These are phyloP conservation scores for Diaporthe velutina DNA, from an alignment of 2,329 filamentous ascomycete species.

Conservation along the genomic window DNA sequence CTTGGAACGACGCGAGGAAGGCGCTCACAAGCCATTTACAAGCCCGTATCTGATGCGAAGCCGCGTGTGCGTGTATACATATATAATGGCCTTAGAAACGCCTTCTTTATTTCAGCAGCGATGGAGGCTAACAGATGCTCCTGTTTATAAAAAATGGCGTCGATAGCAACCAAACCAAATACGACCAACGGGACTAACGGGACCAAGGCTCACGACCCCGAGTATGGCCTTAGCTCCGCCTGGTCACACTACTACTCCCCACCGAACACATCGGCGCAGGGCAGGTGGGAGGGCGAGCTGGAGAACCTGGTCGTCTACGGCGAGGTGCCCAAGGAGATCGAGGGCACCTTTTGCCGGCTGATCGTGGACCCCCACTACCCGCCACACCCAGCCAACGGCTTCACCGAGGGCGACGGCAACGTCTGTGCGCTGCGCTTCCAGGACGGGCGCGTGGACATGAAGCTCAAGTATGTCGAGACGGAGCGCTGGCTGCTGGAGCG, in stretches of 20 bases:
- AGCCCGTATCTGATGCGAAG: background rate
- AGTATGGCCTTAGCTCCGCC: background rate
- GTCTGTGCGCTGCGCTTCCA: constrained; percentile 53
- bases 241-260: background rate
- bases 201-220: background rate
- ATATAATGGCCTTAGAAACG: background rate
- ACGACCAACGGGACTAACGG: background rate
- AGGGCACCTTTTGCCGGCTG: constrained; percentile 48
- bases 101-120: background rate
- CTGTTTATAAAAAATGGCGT: background rate
- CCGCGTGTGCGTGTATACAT: background rate
- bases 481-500: constrained; percentile 55
- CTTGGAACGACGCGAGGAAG: background rate
- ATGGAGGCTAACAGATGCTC: background rate
- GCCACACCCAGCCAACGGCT: constrained; percentile 38
- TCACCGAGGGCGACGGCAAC: constrained; percentile 53
- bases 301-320: constrained; percentile 44
- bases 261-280: background rate
- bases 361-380: constrained; percentile 51
- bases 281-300: constrained; percentile 47
- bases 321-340: constrained; percentile 44
- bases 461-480: constrained; percentile 54
- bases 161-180: background rate
- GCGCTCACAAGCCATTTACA: background rate
- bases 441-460: constrained; percentile 50